Conservation (phyloP, 139 green algal species). For the Auxenochlorella pyrenoidosa region DNA sequence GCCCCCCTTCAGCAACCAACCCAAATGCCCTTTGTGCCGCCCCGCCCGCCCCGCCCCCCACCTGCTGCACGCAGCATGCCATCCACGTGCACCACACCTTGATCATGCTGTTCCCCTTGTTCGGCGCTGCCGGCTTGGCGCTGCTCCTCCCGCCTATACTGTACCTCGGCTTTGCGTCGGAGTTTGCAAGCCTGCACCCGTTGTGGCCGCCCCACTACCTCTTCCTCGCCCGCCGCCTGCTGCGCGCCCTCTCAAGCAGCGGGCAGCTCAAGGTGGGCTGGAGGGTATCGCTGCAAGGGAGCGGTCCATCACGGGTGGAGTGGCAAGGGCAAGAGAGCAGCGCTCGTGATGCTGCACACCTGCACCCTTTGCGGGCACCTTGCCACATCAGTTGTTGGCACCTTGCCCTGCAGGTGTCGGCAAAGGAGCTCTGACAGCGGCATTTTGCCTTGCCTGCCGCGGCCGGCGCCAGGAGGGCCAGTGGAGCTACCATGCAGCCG, state of each 20-base stretch:
- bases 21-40: too few species aligned
- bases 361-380: too few species aligned
- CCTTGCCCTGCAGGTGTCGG: neutral
- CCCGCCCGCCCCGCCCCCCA: neutral
- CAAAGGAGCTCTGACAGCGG: conserved; percentile 13
- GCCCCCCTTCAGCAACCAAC: neutral
- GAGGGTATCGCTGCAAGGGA: neutral
- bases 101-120: neutral
- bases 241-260: conserved; percentile 10
- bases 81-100: conserved; percentile 8
- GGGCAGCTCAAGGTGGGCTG: conserved; percentile 14
- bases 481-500: neutral
- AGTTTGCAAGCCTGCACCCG: conserved; percentile 20
- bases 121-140: neutral
- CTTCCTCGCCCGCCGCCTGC: conserved; percentile 1
- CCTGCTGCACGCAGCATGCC: neutral
- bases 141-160: conserved; percentile 24
- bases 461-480: too few species aligned
- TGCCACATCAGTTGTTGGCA: too few species aligned
- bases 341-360: too few species aligned
- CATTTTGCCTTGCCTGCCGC: too few species aligned
- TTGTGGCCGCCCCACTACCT: conserved; percentile 31
- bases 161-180: conserved; percentile 4
- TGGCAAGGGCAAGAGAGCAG: too few species aligned
- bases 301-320: too few species aligned